These are phyloP conservation scores for Eucalyptus paniculata DNA, from an alignment of 345 rosid genomes.

Conservation along the genomic window DNA sequence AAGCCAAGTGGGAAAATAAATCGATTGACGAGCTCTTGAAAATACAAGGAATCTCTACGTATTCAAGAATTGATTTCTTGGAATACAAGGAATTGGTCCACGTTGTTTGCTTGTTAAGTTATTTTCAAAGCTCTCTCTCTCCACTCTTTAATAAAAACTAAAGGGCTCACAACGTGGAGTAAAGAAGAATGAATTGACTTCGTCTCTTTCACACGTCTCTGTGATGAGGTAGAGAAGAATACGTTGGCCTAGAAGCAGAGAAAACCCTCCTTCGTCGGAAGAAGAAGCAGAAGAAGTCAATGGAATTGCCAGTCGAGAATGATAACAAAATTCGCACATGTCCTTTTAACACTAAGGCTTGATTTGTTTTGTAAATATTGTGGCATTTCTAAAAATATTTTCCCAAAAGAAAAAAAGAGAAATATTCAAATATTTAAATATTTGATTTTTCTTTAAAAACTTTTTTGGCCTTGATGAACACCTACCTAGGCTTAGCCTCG, in stretches of 20 bases:
- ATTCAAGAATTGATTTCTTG: not conserved
- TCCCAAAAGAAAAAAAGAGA: accelerated
- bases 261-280: not conserved
- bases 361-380: not conserved
- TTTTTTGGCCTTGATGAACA: too few relatives aligned
- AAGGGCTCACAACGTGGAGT: not conserved
- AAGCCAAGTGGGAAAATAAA: not conserved
- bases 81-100: not conserved
- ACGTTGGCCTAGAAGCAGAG: not conserved
- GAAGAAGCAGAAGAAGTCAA: not conserved
- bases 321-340: not conserved
- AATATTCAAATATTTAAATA: accelerated
- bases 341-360: not conserved
- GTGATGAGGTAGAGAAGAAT: not conserved
- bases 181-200: not conserved
- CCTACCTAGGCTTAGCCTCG: too few relatives aligned
- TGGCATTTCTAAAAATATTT: too few relatives aligned
- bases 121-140: not conserved
- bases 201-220: not conserved
- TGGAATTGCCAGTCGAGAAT: not conserved
- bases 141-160: not conserved
- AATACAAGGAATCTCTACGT: not conserved
- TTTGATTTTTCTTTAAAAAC: too few relatives aligned
- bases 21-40: not conserved
- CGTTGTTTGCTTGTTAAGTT: not conserved